Evolutionary conservation across 2,329 filamentous ascomycete species (phyloP).

Genomic region (Paecilomyces sp.): DNA sequence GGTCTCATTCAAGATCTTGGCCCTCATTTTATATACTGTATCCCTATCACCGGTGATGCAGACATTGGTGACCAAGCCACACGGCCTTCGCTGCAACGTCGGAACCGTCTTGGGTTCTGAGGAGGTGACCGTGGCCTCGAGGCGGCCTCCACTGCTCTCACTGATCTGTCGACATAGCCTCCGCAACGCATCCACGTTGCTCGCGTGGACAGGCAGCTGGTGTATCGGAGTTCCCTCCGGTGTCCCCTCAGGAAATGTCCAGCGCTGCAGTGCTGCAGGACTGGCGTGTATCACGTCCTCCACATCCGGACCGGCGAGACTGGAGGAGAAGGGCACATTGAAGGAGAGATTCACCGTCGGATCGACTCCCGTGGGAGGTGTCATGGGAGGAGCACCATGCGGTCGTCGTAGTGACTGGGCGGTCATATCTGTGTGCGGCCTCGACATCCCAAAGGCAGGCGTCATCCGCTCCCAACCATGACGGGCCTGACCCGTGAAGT

Average conservation of each 20-base stretch:
- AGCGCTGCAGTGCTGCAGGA: slow-evolving; percentile 76
- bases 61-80: slow-evolving; percentile 72
- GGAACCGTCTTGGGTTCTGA: slow-evolving; percentile 65
- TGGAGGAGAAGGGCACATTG: slow-evolving; percentile 93
- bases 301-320: slow-evolving; percentile 82
- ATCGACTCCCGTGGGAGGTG: slow-evolving; percentile 65
- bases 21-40: slow-evolving; percentile 79
- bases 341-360: slow-evolving; percentile 86
- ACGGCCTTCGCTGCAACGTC: slow-evolving; percentile 39
- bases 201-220: slow-evolving; percentile 83
- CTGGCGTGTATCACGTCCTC: slow-evolving; percentile 94
- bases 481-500: slow-evolving; percentile 59
- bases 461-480: slow-evolving; percentile 64
- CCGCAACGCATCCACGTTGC: slow-evolving; percentile 74
- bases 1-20: slow-evolving; percentile 83
- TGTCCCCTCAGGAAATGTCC: slow-evolving; percentile 86
- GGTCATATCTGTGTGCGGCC: slow-evolving; percentile 51
- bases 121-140: slow-evolving; percentile 78
- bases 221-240: slow-evolving; percentile 77
- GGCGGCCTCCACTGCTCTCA: slow-evolving; percentile 58
- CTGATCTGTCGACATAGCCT: slow-evolving; percentile 77
- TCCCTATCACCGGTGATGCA: slow-evolving; percentile 85
- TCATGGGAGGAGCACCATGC: slow-evolving; percentile 43
- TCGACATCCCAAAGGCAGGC: slow-evolving; percentile 57
- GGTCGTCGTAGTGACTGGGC: slow-evolving; percentile 51